Evolutionary conservation across 495 filamentous ascomycete genomes (phyloP).

Genomic region (Daldinia loculata): DNA sequence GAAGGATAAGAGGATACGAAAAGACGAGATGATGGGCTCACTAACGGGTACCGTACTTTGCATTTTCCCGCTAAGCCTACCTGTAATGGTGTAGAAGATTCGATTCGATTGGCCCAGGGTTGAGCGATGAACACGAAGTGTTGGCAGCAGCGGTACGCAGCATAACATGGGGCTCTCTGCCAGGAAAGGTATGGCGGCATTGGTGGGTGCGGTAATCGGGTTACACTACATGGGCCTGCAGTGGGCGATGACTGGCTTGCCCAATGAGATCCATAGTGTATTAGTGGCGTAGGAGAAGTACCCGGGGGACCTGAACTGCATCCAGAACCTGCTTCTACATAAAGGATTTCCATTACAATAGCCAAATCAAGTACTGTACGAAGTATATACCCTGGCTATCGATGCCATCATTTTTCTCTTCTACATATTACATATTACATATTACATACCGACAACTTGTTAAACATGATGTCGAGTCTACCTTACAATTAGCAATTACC

Average conservation of each 20-base stretch:
- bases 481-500: background rate
- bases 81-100: constrained; percentile 31
- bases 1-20: constrained; percentile 15
- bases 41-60: constrained; percentile 21
- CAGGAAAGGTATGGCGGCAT: constrained; percentile 31
- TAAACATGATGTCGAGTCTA: no score
- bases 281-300: background rate
- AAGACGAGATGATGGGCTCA: constrained; percentile 28
- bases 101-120: constrained; percentile 28
- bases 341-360: background rate
- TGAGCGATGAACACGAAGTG: constrained; percentile 38
- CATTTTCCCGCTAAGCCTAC: constrained; percentile 32
- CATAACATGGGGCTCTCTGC: constrained; percentile 21
- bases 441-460: no score
- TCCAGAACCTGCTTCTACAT: background rate
- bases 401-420: background rate
- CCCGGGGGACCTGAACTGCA: background rate
- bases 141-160: constrained; percentile 21
- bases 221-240: background rate
- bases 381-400: background rate
- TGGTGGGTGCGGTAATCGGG: constrained; percentile 33
- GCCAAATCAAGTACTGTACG: background rate
- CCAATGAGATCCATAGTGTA: background rate
- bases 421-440: no score
- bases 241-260: background rate